Evolutionary conservation across 805 yeast species (phyloP).

Genomic region (Schizosaccharomyces osmophilus): DNA sequence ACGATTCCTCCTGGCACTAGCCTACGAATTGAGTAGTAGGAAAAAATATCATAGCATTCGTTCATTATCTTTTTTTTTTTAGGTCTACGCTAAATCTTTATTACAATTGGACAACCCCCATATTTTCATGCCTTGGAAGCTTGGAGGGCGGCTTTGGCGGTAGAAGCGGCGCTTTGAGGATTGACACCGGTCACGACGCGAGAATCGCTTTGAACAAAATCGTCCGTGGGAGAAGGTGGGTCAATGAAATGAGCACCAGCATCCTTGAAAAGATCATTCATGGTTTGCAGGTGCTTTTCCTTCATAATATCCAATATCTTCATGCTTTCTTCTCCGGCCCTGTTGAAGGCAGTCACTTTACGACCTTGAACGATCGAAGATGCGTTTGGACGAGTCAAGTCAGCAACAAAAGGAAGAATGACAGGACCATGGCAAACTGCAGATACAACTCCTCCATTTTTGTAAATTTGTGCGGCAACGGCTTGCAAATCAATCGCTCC

Average conservation of each 20-base stretch:
- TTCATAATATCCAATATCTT: slow-evolving; percentile 13
- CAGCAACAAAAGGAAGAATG: neutral
- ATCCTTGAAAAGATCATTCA: slow-evolving; percentile 17
- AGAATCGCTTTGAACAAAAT: slow-evolving; percentile 28
- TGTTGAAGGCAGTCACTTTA: slow-evolving; percentile 36
- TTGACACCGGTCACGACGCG: slow-evolving; percentile 41
- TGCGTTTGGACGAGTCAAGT: neutral
- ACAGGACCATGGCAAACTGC: neutral
- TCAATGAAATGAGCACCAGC: slow-evolving; percentile 14
- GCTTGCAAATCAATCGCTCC: neutral
- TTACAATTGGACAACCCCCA: no score
- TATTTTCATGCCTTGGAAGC: neutral
- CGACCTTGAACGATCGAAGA: slow-evolving; percentile 24
- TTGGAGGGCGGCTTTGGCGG: slow-evolving; percentile 16
- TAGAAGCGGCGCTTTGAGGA: slow-evolving; percentile 30
- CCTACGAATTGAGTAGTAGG: no score
- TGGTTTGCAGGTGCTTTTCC: slow-evolving; percentile 12
- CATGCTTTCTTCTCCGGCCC: slow-evolving; percentile 24
- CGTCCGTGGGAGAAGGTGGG: slow-evolving; percentile 30
- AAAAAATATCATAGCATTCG: no score
- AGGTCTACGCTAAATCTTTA: no score
- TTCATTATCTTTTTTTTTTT: no score
- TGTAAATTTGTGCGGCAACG: neutral
- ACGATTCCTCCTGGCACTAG: no score
- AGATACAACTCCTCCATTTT: neutral